A percentile compares a stretch with the other conserved stretches of the same genome.
These are phyloP conservation scores for Suillus tomentosus DNA, from an alignment of 768 basidiomycete species.

Conservation along the genomic window DNA sequence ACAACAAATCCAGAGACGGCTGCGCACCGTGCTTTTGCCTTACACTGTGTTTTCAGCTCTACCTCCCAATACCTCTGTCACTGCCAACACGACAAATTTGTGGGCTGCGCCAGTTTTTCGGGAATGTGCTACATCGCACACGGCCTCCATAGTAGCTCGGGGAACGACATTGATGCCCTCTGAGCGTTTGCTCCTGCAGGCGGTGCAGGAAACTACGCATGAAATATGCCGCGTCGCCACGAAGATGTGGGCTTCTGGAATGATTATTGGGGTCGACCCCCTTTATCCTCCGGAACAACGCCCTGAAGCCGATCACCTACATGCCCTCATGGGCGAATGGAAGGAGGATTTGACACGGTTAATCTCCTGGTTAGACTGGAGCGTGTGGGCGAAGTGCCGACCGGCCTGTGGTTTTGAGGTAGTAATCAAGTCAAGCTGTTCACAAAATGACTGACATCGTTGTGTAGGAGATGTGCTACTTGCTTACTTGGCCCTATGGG, in stretches of 20 bases:
- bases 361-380: slow-evolving; percentile 27
- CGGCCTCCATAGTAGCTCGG: slow-evolving; percentile 6
- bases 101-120: slow-evolving; percentile 18
- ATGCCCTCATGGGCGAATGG: slow-evolving; percentile 16
- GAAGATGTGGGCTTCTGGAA: slow-evolving; percentile 23
- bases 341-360: slow-evolving; percentile 13
- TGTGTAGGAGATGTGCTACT: slow-evolving; percentile 29
- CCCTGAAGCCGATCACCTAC: slow-evolving; percentile 2
- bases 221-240: slow-evolving; percentile 23
- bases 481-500: slow-evolving; percentile 26
- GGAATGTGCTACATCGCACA: slow-evolving; percentile 16
- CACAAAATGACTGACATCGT: background rate
- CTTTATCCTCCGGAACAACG: slow-evolving; percentile 3
- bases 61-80: slow-evolving; percentile 5
- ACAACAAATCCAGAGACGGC: slow-evolving; percentile 17
- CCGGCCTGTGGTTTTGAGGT: slow-evolving; percentile 20
- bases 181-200: slow-evolving; percentile 17
- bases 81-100: slow-evolving; percentile 3
- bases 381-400: slow-evolving; percentile 23
- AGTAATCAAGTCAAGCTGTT: slow-evolving; percentile 3
- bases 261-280: slow-evolving; percentile 15
- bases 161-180: slow-evolving; percentile 12
- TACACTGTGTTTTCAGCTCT: slow-evolving; percentile 13
- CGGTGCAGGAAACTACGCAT: slow-evolving; percentile 17
- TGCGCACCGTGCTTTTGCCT: slow-evolving; percentile 20